Base-by-base conservation (phyloP, 345 rosid genomes). In the Erucastrum elatum region DNA sequence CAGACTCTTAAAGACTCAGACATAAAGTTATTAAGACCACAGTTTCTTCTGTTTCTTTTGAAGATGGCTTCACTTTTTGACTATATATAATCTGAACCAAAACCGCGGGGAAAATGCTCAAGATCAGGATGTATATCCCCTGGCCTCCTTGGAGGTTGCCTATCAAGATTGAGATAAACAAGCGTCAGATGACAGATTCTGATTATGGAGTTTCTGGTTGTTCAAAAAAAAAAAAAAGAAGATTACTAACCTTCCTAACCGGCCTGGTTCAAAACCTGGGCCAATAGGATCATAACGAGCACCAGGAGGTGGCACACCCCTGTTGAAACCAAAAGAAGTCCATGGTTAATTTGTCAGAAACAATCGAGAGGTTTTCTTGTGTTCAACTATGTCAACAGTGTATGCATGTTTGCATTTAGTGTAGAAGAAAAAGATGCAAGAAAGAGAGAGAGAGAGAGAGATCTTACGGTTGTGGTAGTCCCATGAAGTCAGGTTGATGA, bases 201-300 rank as follows among this genome's bases (percentile, higher is more conserved):
- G 58, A 60, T 13, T 49, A 8, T 31, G 46, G 33, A 49, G 7
- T 62, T 75, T 8, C 10, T 11, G 39, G 53, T 70, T 21, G 1
- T 33, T 6, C 29, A 8, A 3, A 26, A 59, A 21, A 6, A 6
- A 8, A 6, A 35, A 29, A 29, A 29, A 29, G 15, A 6, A 51
- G 27, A 41, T 11, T 63, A 35, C 15, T 3, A 84, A 94, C 98
- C 98, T 91, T 77, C 53, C 62, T 78, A 94, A 90, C 31, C 94
- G 84, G 77, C 68, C 72, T 10, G 95, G 98, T 80, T 94, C 97
- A 74, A 90, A 94, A 46, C 93, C 99, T 33, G 97, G 99, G 15
- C 99, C 99, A 74, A 71, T 87, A 2, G 99, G 98, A 84, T 95
- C 97, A 75, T 91, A 93, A 64, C 96, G 97, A 70, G 99, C 94